Evolutionary conservation across 1,284 basidiomycete genomes (phyloP).

Genomic region (Caloboletus inedulis): DNA sequence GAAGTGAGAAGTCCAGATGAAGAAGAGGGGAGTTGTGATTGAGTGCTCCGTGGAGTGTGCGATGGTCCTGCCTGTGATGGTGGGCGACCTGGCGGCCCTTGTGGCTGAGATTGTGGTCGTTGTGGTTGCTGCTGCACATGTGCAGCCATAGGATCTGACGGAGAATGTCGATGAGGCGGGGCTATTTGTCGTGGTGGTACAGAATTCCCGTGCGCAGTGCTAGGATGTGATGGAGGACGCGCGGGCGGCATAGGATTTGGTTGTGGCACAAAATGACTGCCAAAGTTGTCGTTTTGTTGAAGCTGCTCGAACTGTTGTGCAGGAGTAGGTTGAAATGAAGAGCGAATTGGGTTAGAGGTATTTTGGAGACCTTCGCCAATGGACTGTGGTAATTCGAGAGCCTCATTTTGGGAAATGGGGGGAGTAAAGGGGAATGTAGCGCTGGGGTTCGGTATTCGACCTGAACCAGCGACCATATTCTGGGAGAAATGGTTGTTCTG

Average conservation of each 20-base stretch:
- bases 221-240: constrained; percentile 47
- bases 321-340: constrained; percentile 50
- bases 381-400: constrained; percentile 38
- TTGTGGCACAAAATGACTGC: constrained; percentile 35
- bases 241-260: constrained; percentile 35
- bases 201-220: constrained; percentile 28
- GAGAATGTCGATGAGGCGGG: constrained; percentile 42
- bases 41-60: constrained; percentile 35
- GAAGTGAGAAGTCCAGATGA: constrained; percentile 29
- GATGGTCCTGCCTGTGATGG: constrained; percentile 37
- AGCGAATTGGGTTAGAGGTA: constrained; percentile 36
- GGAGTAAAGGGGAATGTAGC: constrained; percentile 39
- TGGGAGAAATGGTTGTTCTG: constrained; percentile 41
- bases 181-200: constrained; percentile 34
- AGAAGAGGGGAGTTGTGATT: constrained; percentile 35
- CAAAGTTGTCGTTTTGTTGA: constrained; percentile 38
- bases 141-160: constrained; percentile 38
- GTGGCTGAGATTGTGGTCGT: constrained; percentile 51
- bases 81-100: constrained; percentile 37
- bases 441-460: constrained; percentile 40
- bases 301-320: constrained; percentile 56
- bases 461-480: constrained; percentile 32
- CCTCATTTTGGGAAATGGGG: constrained; percentile 40
- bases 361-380: constrained; percentile 43
- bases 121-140: constrained; percentile 40